Evolutionary conservation across 2,329 filamentous ascomycete species (phyloP).

Genomic region (Metarhizium humberi): DNA sequence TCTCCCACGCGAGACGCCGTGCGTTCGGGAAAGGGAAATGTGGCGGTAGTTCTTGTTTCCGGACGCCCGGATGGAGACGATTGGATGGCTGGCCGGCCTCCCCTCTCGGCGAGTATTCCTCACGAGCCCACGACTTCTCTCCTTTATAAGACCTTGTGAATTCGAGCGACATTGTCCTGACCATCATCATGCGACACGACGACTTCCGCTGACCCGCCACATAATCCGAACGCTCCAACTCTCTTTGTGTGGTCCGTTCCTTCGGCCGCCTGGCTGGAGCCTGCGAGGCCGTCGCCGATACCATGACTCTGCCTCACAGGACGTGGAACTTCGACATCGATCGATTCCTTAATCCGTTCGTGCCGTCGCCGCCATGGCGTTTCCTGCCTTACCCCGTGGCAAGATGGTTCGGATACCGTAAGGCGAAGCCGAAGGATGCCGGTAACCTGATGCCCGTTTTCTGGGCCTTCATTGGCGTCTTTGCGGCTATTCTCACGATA

Average conservation of each 20-base stretch:
- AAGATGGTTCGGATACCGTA: slow-evolving; percentile 58
- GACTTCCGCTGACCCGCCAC: neutral
- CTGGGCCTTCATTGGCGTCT: slow-evolving; percentile 58
- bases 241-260: neutral
- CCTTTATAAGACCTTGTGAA: neutral
- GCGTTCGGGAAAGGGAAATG: neutral
- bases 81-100: neutral
- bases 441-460: slow-evolving; percentile 51
- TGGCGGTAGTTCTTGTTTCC: neutral
- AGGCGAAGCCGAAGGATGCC: slow-evolving; percentile 23
- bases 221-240: neutral
- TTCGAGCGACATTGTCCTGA: neutral
- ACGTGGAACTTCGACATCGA: slow-evolving; percentile 65
- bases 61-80: neutral
- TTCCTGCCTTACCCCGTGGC: slow-evolving; percentile 56
- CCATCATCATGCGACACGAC: neutral
- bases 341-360: slow-evolving; percentile 58
- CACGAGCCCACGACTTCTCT: neutral
- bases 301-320: slow-evolving; percentile 9
- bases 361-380: slow-evolving; percentile 57
- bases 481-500: slow-evolving; percentile 51
- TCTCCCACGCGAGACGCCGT: neutral
- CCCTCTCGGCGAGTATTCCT: neutral
- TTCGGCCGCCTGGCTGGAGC: neutral
- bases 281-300: neutral